Conservation (phyloP, 805 yeast species). For the Kuraishia piskuri region DNA sequence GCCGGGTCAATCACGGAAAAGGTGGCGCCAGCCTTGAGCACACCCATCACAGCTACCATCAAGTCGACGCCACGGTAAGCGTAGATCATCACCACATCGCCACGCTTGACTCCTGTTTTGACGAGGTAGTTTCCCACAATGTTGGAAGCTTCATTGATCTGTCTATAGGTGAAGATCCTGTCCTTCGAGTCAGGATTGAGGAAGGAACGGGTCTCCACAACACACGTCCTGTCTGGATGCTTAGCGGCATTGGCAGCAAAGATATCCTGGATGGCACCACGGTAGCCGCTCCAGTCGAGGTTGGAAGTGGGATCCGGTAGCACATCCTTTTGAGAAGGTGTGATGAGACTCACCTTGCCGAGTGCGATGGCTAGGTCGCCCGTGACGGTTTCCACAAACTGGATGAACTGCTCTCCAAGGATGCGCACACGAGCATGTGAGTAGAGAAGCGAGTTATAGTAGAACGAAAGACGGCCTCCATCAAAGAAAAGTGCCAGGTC, state of each 20-base stretch:
- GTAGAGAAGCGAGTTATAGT: slow-evolving; percentile 72
- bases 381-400: slow-evolving; percentile 34
- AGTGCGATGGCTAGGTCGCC: slow-evolving; percentile 32
- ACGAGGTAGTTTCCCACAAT: slow-evolving; percentile 85
- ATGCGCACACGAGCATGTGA: slow-evolving; percentile 58
- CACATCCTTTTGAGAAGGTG: slow-evolving; percentile 47
- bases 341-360: slow-evolving; percentile 59
- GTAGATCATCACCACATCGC: slow-evolving; percentile 96
- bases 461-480: slow-evolving; percentile 31
- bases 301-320: slow-evolving; percentile 86
- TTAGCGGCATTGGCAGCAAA: slow-evolving; percentile 79
- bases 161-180: slow-evolving; percentile 74
- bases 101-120: slow-evolving; percentile 71
- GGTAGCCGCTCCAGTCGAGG: slow-evolving; percentile 82
- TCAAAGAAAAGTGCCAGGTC: slow-evolving; percentile 52
- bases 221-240: slow-evolving; percentile 84
- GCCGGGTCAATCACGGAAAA: slow-evolving; percentile 99
- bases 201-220: slow-evolving; percentile 81
- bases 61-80: slow-evolving; percentile 97
- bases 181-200: slow-evolving; percentile 43
- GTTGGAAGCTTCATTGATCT: slow-evolving; percentile 89
- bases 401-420: slow-evolving; percentile 64
- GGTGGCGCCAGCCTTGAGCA: slow-evolving; percentile 96
- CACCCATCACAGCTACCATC: slow-evolving; percentile 96
- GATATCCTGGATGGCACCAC: slow-evolving; percentile 96